Percentiles rank a stretch among this genome's conserved stretches.
Evolutionary conservation across 2,329 filamentous ascomycete species (phyloP).

Genomic region (Drechslerella stenobrocha): DNA sequence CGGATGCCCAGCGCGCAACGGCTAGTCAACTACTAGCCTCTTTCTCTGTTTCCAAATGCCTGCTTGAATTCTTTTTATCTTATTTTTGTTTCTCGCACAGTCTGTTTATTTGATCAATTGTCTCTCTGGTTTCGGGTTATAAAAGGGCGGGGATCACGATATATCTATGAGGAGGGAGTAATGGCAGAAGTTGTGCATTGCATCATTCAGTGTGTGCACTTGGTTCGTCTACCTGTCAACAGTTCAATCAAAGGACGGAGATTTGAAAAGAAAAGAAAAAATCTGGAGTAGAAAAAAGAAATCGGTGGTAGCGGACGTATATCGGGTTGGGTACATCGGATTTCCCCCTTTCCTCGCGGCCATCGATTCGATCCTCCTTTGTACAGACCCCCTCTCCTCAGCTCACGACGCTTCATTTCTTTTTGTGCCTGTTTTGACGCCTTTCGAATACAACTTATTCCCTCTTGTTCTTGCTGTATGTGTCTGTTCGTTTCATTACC

Average conservation of each 20-base stretch:
- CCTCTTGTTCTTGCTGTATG: neutral
- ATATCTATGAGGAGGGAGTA: slow-evolving; percentile 40
- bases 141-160: slow-evolving; percentile 27
- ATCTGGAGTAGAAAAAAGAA: neutral
- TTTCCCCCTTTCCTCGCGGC: slow-evolving; percentile 12
- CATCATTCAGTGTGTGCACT: slow-evolving; percentile 9
- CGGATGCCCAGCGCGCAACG: slow-evolving; percentile 45
- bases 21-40: slow-evolving; percentile 39
- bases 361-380: slow-evolving; percentile 17
- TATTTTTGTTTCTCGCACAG: slow-evolving; percentile 9
- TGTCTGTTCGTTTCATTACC: slow-evolving; percentile 18
- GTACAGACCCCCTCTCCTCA: slow-evolving; percentile 19
- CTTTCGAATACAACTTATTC: slow-evolving; percentile 9
- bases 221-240: slow-evolving; percentile 20
- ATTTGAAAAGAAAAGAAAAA: neutral
- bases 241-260: slow-evolving; percentile 3
- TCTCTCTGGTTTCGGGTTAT: slow-evolving; percentile 18
- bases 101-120: slow-evolving; percentile 3
- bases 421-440: too few relatives aligned
- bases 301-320: slow-evolving; percentile 4
- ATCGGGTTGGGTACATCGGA: slow-evolving; percentile 33
- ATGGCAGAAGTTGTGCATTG: slow-evolving; percentile 38
- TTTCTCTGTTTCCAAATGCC: too few relatives aligned
- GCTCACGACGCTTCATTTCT: slow-evolving; percentile 18
- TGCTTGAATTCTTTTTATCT: slow-evolving; percentile 10